These are phyloP conservation scores for Rubroboletus satanas DNA, from an alignment of 768 basidiomycete genomes.

Conservation along the genomic window DNA sequence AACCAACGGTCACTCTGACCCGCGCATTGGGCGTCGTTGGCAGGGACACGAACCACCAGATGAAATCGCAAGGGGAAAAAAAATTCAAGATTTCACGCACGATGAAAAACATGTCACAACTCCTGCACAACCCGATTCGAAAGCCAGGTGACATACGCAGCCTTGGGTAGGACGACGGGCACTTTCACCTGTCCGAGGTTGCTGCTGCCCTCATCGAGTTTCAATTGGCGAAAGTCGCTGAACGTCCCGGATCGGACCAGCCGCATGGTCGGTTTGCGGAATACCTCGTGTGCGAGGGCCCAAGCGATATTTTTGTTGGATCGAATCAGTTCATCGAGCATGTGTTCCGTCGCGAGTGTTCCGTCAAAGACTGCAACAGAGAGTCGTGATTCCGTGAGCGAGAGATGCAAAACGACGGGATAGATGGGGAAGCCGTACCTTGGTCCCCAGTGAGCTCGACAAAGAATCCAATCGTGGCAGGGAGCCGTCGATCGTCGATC, in stretches of 20 bases:
- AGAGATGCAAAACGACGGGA: not conserved
- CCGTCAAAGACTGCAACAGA: not conserved
- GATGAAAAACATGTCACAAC: not conserved
- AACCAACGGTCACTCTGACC: too few species aligned
- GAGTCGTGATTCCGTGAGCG: not conserved
- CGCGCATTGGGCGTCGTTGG: not conserved
- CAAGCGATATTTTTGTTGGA: not conserved
- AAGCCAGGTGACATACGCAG: conserved; percentile 11
- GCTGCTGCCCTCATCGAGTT: conserved; percentile 5
- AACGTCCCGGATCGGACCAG: conserved; percentile 22
- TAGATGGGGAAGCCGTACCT: too few species aligned
- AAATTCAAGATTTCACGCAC: not conserved
- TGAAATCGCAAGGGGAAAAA: too few species aligned
- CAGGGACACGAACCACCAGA: not conserved
- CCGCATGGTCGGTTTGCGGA: conserved; percentile 21
- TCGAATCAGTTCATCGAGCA: conserved; percentile 10
- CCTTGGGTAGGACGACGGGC: conserved; percentile 19
- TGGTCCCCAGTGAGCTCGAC: too few species aligned
- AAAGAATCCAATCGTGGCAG: too few species aligned
- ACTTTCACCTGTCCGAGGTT: conserved; percentile 18
- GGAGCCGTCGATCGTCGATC: too few species aligned
- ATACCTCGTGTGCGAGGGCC: not conserved
- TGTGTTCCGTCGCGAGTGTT: not conserved
- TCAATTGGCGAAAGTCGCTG: conserved; percentile 18
- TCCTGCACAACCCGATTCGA: conserved; percentile 14